phyloP scores from a whole-genome alignment of 2,329 filamentous ascomycete genomes.

The Fusarium anguioides region DNA sequence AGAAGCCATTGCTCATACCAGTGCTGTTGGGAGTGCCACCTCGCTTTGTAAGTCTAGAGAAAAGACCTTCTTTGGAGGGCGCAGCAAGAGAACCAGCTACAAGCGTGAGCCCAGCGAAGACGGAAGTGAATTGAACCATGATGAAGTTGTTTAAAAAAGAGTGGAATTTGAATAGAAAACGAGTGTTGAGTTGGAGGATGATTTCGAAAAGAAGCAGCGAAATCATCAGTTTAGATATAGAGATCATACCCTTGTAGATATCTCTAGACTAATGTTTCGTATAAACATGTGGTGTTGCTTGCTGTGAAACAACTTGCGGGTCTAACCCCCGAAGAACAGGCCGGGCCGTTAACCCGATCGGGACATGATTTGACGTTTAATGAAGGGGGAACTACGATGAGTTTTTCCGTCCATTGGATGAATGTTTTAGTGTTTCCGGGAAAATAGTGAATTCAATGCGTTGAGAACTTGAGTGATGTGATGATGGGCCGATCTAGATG shows the following conservation, averaged over 20 bases:
- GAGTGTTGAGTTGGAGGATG: constrained; percentile 18
- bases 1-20: constrained; percentile 55
- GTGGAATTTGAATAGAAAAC: constrained; percentile 21
- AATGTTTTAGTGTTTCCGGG: constrained; percentile 24
- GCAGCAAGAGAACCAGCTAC: constrained; percentile 37
- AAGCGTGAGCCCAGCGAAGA: constrained; percentile 43
- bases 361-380: constrained; percentile 27
- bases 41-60: constrained; percentile 45
- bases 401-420: constrained; percentile 40
- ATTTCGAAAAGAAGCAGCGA: background rate
- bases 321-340: background rate
- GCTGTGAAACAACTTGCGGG: constrained; percentile 39
- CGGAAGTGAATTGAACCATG: constrained; percentile 42
- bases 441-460: constrained; percentile 8
- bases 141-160: constrained; percentile 28
- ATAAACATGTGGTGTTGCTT: constrained; percentile 19
- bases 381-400: constrained; percentile 31
- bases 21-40: constrained; percentile 51
- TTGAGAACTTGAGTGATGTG: too few relatives aligned
- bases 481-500: constrained; percentile 9
- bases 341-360: constrained; percentile 15
- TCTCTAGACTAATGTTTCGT: constrained; percentile 11
- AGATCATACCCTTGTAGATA: constrained; percentile 1
- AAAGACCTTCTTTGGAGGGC: constrained; percentile 30
- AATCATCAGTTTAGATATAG: constrained; percentile 5